These are phyloP conservation scores for Solanum sitiens DNA, from an alignment of 257 asterid genomes.

Conservation along the genomic window DNA sequence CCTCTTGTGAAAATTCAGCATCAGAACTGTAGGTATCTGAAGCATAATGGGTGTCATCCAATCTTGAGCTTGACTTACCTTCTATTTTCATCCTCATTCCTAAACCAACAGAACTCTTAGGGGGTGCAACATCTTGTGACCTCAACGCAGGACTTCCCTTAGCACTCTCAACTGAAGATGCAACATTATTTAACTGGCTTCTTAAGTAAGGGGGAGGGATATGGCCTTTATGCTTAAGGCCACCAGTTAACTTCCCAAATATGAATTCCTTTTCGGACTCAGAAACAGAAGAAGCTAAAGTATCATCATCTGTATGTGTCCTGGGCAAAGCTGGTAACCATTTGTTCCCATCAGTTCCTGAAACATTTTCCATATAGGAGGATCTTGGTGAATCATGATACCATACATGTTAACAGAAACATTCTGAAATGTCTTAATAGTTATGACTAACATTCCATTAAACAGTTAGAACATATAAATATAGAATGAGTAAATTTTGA, in stretches of 20 bases:
- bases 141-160: conserved; percentile 9
- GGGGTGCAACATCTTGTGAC: conserved; percentile 12
- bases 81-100: conserved; percentile 1
- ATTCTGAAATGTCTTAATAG: neutral
- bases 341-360: conserved; percentile 12
- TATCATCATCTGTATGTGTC: conserved; percentile 6
- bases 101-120: conserved; percentile 12
- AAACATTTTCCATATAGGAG: conserved; percentile 11
- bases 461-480: neutral
- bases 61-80: conserved; percentile 26
- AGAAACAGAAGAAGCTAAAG: conserved; percentile 8
- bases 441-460: neutral
- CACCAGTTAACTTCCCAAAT: conserved; percentile 76
- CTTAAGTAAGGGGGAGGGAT: conserved; percentile 40
- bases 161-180: conserved; percentile 24
- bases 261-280: conserved; percentile 31
- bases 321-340: neutral
- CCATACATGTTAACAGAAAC: neutral
- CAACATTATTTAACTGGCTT: conserved; percentile 15
- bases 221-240: conserved; percentile 66
- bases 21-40: conserved; percentile 47
- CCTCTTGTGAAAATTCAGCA: conserved; percentile 26
- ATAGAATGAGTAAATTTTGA: conserved; percentile 3
- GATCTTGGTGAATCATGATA: conserved; percentile 7
- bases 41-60: conserved; percentile 8